phyloP scores from a whole-genome alignment of 1,284 basidiomycete species.

The Cerioporus squamosus region DNA sequence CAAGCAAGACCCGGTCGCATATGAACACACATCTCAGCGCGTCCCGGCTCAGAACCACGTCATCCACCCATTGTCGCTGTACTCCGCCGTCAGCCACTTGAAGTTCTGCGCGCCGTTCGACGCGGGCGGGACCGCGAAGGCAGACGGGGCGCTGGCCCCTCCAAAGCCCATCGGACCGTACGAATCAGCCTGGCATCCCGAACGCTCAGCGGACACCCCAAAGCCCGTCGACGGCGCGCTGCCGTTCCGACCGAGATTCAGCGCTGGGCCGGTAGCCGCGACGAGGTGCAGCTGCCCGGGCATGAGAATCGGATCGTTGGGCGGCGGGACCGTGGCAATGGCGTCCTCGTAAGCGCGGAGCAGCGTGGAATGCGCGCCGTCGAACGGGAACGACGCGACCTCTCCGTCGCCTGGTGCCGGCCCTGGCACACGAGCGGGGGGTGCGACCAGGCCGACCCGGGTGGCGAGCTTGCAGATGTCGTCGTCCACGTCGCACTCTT shows the following conservation, averaged over 20 bases:
- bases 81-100: conserved; percentile 29
- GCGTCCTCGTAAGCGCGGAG: conserved; percentile 30
- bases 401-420: conserved; percentile 12
- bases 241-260: conserved; percentile 9
- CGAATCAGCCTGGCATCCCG: conserved; percentile 21
- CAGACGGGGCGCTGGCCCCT: background rate
- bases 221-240: conserved; percentile 13
- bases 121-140: background rate
- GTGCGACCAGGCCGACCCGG: conserved; percentile 23
- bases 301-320: conserved; percentile 25
- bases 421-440: background rate
- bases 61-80: conserved; percentile 37
- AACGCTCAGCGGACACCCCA: conserved; percentile 24
- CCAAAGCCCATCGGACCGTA: conserved; percentile 8
- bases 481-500: conserved; percentile 25
- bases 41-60: conserved; percentile 31
- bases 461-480: conserved; percentile 30
- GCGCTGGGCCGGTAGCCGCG: background rate
- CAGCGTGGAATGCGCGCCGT: conserved; percentile 31
- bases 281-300: conserved; percentile 22
- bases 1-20: background rate
- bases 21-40: background rate
- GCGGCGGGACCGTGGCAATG: conserved; percentile 25
- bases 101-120: conserved; percentile 14
- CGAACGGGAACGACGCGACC: conserved; percentile 25